phyloP scores from a whole-genome alignment of 2,329 filamentous ascomycete genomes.

The Didymellaceae sp. region DNA sequence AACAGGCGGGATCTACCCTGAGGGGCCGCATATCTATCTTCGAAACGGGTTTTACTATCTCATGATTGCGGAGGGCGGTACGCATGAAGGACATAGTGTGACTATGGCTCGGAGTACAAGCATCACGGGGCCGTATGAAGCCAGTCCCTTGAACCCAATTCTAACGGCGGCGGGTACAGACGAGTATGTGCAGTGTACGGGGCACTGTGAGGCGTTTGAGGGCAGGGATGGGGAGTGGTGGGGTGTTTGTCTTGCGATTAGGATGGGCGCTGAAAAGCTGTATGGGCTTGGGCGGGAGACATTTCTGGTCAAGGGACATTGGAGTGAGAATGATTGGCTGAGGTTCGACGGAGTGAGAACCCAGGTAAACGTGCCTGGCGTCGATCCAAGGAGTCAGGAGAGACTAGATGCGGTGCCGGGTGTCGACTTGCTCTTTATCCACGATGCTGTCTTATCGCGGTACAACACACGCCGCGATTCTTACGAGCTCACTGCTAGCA shows the following conservation, averaged over 20 bases:
- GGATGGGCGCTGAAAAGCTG: not conserved
- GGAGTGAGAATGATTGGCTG: conserved; percentile 20
- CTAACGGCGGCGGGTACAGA: conserved; percentile 17
- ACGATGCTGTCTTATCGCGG: not conserved
- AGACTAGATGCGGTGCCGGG: not conserved
- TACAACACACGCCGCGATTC: not conserved
- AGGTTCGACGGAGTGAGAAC: conserved; percentile 15
- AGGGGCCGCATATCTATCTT: conserved; percentile 46
- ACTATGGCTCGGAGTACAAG: conserved; percentile 20
- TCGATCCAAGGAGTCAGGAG: not conserved
- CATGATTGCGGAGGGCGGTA: conserved; percentile 41
- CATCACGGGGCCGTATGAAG: conserved; percentile 21
- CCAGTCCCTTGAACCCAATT: conserved; percentile 18
- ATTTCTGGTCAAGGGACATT: conserved; percentile 15
- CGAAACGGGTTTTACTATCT: conserved; percentile 45
- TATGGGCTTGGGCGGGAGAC: conserved; percentile 24
- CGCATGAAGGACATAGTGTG: not conserved
- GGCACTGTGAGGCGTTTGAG: conserved; percentile 24
- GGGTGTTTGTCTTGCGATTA: conserved; percentile 22
- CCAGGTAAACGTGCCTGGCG: not conserved
- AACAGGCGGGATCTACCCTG: conserved; percentile 24
- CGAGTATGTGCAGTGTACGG: conserved; percentile 24
- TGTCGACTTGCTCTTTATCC: not conserved
- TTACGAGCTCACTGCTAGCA: conserved; percentile 10
- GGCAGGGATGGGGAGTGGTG: conserved; percentile 19